Conservation (phyloP, 768 basidiomycete species). For the Rhizopogon vesiculosus region DNA sequence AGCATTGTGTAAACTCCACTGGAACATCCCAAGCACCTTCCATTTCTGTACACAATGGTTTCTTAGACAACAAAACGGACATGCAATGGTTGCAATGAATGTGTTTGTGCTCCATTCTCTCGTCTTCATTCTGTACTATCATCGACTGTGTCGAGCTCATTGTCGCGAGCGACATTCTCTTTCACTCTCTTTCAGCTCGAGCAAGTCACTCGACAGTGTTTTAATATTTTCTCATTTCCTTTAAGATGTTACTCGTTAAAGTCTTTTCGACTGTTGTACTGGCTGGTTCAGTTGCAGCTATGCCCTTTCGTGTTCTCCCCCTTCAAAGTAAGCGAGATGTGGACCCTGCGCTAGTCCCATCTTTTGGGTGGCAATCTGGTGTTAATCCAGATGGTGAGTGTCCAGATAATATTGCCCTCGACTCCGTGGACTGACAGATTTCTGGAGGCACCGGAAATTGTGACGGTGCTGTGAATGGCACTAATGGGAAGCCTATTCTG, state of each 20-base stretch:
- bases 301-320: constrained; percentile 11
- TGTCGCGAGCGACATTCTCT: constrained; percentile 1
- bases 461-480: constrained; percentile 55
- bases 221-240: not conserved
- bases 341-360: constrained; percentile 50
- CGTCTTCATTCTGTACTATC: not conserved
- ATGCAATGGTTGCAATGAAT: not conserved
- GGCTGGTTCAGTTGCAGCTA: constrained; percentile 3
- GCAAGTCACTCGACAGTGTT: not conserved
- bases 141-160: constrained; percentile 3
- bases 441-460: constrained; percentile 62
- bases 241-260: constrained; percentile 12
- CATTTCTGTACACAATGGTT: not conserved
- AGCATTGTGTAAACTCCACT: not conserved
- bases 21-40: not conserved
- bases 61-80: not conserved
- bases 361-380: constrained; percentile 53
- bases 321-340: constrained; percentile 37
- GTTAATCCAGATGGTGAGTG: constrained; percentile 56
- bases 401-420: not conserved
- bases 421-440: not conserved
- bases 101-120: not conserved
- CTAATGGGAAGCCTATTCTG: constrained; percentile 51
- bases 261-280: constrained; percentile 9
- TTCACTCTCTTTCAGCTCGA: not conserved